phyloP scores from a whole-genome alignment of 2,329 filamentous ascomycete genomes.

The Alternaria triticina region DNA sequence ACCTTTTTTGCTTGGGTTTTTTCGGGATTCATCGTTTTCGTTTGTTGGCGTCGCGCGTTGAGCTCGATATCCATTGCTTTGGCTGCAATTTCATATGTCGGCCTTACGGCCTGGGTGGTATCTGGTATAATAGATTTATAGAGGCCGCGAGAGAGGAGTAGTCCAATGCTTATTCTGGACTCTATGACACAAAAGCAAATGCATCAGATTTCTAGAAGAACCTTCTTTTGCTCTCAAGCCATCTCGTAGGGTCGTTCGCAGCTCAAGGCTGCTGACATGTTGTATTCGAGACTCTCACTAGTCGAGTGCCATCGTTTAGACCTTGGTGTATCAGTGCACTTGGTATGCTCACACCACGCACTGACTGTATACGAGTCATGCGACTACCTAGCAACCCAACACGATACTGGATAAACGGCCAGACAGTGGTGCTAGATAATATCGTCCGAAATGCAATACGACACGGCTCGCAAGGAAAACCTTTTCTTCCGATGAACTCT shows the following conservation, averaged over 20 bases:
- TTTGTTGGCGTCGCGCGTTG: background rate
- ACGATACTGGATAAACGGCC: background rate
- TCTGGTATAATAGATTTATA: background rate
- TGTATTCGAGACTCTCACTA: background rate
- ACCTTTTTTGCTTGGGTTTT: background rate
- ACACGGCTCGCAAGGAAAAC: background rate
- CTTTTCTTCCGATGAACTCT: slow-evolving; percentile 4
- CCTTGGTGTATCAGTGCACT: background rate
- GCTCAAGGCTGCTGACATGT: background rate
- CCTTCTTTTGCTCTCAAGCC: background rate
- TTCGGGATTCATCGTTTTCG: background rate
- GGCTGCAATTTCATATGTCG: background rate
- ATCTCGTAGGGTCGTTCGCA: background rate
- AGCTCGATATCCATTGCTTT: slow-evolving; percentile 2
- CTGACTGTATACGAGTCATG: background rate
- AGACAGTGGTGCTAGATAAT: background rate
- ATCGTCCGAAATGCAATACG: background rate
- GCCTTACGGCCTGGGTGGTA: slow-evolving; percentile 3
- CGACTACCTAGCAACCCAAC: background rate
- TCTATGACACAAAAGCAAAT: background rate
- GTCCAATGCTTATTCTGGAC: background rate
- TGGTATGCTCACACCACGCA: background rate
- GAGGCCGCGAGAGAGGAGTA: background rate
- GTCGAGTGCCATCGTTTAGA: background rate
- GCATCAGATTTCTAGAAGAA: background rate